Base-by-base conservation (phyloP, 2,329 filamentous ascomycete genomes). In the Alternaria rosae region DNA sequence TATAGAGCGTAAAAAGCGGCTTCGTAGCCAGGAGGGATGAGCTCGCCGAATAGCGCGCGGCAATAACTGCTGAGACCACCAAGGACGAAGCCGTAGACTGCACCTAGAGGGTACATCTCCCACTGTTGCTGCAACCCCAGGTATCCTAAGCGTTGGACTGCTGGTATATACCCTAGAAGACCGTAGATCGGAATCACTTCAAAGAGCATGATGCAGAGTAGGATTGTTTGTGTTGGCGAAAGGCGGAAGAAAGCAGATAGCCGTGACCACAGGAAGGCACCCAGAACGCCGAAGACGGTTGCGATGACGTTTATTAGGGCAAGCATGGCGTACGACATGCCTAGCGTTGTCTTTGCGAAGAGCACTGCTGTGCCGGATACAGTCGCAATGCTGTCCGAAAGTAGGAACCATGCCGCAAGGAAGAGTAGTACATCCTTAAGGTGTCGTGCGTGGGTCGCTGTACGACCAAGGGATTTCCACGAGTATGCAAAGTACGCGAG, bases 1-100 rank as follows among this genome's bases (percentile, higher is more conserved):
- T 98, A 99, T 2, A 99, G 84, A 0, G 94, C 94, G 76, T 97
- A 99, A 76, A 99, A 99, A 0, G 94, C 94, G 0, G 95, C 94
- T 80, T 99, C 95, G 28, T 91, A 96, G 5, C 95, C 95, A 0
- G 93, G 92, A 2, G 95, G 95, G 57, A 99, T 97, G 59, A 99
- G 85, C 78, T 98, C 94, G 41, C 93, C 94, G 76, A 92, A 99
- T 5, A 99, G 85, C 63, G 92, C 94, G 43, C 95, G 90, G 76
- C 95, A 98, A 79, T 98, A 97, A 23, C 91, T 91, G 60, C 92
- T 93, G 42, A 99, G 82, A 0, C 95, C 95, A n/a, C 95, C 95
- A 28, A 98, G 88, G 2, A 98, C 94, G 52, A 99, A 88, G 0
- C 95, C 95, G 78, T 97, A 98, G 12, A 98, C 88, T 4, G 92